These are phyloP conservation scores for Pichia sp. DNA, from an alignment of 1,139 yeast genomes.

Conservation along the genomic window DNA sequence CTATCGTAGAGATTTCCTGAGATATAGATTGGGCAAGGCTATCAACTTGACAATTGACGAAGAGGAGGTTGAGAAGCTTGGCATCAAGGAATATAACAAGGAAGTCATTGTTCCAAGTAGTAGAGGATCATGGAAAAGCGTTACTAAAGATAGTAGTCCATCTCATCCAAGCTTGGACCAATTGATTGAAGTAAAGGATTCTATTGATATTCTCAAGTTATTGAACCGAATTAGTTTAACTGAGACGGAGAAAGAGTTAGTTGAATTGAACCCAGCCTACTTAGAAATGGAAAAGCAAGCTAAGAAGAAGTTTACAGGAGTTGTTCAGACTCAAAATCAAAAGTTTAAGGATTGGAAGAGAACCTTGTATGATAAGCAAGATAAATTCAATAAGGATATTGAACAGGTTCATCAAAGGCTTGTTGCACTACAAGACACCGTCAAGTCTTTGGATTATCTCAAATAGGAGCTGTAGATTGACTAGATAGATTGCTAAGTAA, in stretches of 20 bases:
- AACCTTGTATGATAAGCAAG: conserved; percentile 50
- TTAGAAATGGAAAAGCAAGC: conserved; percentile 38
- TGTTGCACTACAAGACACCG: conserved; percentile 33
- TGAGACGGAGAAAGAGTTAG: conserved; percentile 33
- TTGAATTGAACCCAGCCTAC: conserved; percentile 43
- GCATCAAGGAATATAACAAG: conserved; percentile 16
- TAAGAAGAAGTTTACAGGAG: conserved; percentile 41
- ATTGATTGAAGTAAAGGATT: conserved; percentile 18
- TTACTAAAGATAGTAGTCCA: conserved; percentile 19
- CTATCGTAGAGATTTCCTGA: conserved; percentile 40
- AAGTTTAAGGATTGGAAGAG: conserved; percentile 62
- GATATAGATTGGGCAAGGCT: conserved; percentile 32
- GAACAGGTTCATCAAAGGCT: conserved; percentile 35
- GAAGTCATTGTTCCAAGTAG: conserved; percentile 22
- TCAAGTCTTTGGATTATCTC: conserved; percentile 18
- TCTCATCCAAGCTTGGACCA: conserved; percentile 26
- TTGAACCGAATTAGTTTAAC: conserved; percentile 35
- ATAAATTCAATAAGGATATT: conserved; percentile 48
- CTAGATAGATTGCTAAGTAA: background rate
- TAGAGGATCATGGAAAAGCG: conserved; percentile 23
- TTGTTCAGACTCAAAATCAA: conserved; percentile 47
- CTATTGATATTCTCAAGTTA: conserved; percentile 29
- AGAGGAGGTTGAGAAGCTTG: conserved; percentile 17
- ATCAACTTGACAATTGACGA: conserved; percentile 18
- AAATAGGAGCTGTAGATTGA: background rate